Evolutionary conservation across 2,329 filamentous ascomycete species (phyloP).

Genomic region (Fusarium sacchari): DNA sequence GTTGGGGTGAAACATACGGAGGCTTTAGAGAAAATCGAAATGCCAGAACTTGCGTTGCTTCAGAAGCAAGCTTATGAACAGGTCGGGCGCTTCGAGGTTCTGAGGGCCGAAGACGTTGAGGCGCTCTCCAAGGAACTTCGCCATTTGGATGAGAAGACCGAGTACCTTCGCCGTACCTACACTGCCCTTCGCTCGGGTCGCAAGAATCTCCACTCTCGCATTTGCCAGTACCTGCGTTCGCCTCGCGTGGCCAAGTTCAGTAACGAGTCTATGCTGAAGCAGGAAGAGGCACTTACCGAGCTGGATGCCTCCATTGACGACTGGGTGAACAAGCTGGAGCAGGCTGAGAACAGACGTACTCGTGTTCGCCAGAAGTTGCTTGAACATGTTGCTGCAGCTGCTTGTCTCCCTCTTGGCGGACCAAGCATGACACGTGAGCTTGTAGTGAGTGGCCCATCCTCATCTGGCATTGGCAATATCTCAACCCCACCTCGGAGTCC

Average conservation of each 20-base stretch:
- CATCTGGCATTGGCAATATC: slow-evolving; percentile 55
- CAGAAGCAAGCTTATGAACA: slow-evolving; percentile 71
- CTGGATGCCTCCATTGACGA: slow-evolving; percentile 82
- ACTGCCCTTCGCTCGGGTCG: slow-evolving; percentile 78
- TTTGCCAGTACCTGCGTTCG: slow-evolving; percentile 80
- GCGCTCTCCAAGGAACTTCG: slow-evolving; percentile 77
- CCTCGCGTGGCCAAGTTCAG: slow-evolving; percentile 77
- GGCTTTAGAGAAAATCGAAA: slow-evolving; percentile 59
- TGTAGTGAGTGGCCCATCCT: slow-evolving; percentile 51
- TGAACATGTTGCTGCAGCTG: slow-evolving; percentile 81
- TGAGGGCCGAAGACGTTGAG: slow-evolving; percentile 70
- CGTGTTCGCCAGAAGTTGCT: slow-evolving; percentile 82
- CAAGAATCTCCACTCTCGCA: slow-evolving; percentile 78
- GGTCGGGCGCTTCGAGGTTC: slow-evolving; percentile 71
- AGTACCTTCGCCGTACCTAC: slow-evolving; percentile 81
- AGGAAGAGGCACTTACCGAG: slow-evolving; percentile 81
- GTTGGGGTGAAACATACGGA: slow-evolving; percentile 65
- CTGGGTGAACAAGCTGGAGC: slow-evolving; percentile 82
- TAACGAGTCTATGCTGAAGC: slow-evolving; percentile 78
- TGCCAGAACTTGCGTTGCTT: slow-evolving; percentile 61
- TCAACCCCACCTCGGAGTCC: slow-evolving; percentile 70
- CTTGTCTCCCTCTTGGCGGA: slow-evolving; percentile 57
- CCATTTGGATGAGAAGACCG: slow-evolving; percentile 79
- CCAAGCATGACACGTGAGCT: slow-evolving; percentile 51
- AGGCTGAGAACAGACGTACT: slow-evolving; percentile 79